Evolutionary conservation across 2,329 filamentous ascomycete genomes (phyloP).

Genomic region (Botryotinia calthae): DNA sequence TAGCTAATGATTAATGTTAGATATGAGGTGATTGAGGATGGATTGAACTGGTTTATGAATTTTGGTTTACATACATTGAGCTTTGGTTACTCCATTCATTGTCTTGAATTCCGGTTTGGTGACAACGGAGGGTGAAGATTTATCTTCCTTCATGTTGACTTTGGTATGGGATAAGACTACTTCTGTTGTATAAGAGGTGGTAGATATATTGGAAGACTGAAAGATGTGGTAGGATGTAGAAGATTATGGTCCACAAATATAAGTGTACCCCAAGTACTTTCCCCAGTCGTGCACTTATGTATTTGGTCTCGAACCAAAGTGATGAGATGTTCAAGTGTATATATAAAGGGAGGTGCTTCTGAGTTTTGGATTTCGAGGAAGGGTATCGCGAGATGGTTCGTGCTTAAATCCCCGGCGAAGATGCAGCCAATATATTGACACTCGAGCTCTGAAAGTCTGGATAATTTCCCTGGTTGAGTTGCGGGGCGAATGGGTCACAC

Average conservation of each 20-base stretch:
- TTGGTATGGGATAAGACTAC: background rate
- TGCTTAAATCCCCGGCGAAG: constrained; percentile 1
- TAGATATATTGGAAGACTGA: background rate
- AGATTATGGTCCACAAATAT: constrained; percentile 1
- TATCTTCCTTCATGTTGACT: background rate
- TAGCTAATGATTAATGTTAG: background rate
- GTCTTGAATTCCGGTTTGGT: background rate
- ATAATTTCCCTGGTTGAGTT: constrained; percentile 4
- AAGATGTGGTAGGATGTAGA: background rate
- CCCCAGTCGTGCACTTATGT: constrained; percentile 7
- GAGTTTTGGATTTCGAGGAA: background rate
- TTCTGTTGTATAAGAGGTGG: background rate
- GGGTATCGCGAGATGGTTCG: constrained; percentile 6
- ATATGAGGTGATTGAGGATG: background rate
- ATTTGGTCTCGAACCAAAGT: background rate
- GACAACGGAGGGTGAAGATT: background rate
- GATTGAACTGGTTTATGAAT: background rate
- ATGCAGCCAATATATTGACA: constrained; percentile 4
- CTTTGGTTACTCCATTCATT: background rate
- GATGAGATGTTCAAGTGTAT: background rate
- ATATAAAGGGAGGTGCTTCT: background rate
- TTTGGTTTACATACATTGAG: background rate
- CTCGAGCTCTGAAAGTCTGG: background rate
- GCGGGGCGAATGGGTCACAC: constrained; percentile 5
- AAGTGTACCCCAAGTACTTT: background rate